These are phyloP conservation scores for sorghum (Sorghum bicolor) DNA, from an alignment of 176 grass and related monocot genomes.

Conservation along the genomic window DNA sequence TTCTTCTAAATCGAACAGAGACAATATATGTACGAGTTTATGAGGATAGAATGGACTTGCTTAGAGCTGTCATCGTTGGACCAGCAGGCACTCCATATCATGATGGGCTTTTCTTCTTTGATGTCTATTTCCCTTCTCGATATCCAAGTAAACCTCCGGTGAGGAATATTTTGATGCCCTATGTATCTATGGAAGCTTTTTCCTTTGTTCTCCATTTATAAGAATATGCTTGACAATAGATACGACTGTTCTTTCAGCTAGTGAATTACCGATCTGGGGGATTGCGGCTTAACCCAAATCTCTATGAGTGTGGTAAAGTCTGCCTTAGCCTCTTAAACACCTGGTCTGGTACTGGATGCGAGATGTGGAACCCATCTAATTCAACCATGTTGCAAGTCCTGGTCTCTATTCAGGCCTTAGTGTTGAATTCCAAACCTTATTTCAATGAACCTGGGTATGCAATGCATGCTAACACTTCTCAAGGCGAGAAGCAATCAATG, in stretches of 20 bases:
- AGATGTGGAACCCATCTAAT: slow-evolving; percentile 61
- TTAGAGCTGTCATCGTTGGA: slow-evolving; percentile 82
- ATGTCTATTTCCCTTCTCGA: slow-evolving; percentile 63
- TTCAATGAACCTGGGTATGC: slow-evolving; percentile 72
- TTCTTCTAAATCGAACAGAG: slow-evolving; percentile 50
- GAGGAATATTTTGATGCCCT: slow-evolving; percentile 27
- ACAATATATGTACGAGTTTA: slow-evolving; percentile 80
- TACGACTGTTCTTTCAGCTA: slow-evolving; percentile 45
- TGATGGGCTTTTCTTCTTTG: slow-evolving; percentile 81
- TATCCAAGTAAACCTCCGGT: slow-evolving; percentile 74
- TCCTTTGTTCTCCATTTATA: slow-evolving; percentile 4
- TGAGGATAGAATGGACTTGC: slow-evolving; percentile 85
- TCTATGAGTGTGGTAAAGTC: slow-evolving; percentile 66
- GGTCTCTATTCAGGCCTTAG: slow-evolving; percentile 74
- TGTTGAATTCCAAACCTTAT: slow-evolving; percentile 78
- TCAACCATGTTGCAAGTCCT: slow-evolving; percentile 76
- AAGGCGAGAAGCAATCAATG: slow-evolving; percentile 54
- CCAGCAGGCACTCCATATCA: slow-evolving; percentile 83
- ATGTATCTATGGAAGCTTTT: slow-evolving; percentile 17
- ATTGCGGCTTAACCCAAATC: slow-evolving; percentile 81
- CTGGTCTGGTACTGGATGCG: slow-evolving; percentile 59
- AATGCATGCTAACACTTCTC: slow-evolving; percentile 34
- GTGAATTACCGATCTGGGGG: slow-evolving; percentile 80
- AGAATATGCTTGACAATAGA: slow-evolving; percentile 13
- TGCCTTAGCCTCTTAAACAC: slow-evolving; percentile 91